Conservation (phyloP, 2,329 filamentous ascomycete genomes). For the Nigrospora oryzae region DNA sequence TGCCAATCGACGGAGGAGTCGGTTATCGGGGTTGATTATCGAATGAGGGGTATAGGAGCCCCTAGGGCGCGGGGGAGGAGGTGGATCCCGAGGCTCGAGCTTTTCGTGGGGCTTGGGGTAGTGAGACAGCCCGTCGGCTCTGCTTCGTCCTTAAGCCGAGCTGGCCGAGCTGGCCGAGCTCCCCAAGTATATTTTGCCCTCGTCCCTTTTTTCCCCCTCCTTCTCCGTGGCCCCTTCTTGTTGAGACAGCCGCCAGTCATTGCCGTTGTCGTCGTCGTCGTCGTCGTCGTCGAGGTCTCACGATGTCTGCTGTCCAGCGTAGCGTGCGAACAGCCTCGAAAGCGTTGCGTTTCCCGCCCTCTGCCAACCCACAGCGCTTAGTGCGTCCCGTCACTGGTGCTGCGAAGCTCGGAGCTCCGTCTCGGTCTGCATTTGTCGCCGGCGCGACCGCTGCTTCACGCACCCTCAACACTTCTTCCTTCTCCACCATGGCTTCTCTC, state of each 20-base stretch:
- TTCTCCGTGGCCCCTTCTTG: too few relatives aligned
- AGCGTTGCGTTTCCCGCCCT: conserved; percentile 40
- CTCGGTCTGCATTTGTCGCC: conserved; percentile 10
- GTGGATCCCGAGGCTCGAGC: conserved; percentile 3
- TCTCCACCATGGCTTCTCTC: conserved; percentile 40
- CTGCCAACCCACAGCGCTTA: conserved; percentile 4
- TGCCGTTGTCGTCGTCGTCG: background rate
- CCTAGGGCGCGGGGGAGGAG: background rate
- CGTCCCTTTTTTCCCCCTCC: too few relatives aligned
- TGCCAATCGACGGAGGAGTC: too few relatives aligned
- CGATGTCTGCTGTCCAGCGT: conserved; percentile 47
- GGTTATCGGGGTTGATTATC: too few relatives aligned
- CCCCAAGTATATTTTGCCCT: too few relatives aligned
- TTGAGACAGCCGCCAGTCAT: background rate
- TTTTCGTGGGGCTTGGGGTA: background rate
- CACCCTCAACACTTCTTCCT: conserved; percentile 19
- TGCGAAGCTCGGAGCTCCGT: conserved; percentile 15
- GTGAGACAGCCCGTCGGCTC: background rate
- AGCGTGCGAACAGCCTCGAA: conserved; percentile 45
- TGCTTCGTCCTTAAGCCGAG: too few relatives aligned
- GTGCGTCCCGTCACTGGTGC: conserved; percentile 18
- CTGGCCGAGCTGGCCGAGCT: too few relatives aligned
- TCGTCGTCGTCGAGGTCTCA: background rate
- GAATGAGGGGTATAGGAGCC: too few relatives aligned
- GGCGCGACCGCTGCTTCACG: conserved; percentile 25